Evolutionary conservation across 495 filamentous ascomycete genomes (phyloP), one percentile per base, ranked within the genome.

Genomic region (Aspergillus leporis): DNA sequence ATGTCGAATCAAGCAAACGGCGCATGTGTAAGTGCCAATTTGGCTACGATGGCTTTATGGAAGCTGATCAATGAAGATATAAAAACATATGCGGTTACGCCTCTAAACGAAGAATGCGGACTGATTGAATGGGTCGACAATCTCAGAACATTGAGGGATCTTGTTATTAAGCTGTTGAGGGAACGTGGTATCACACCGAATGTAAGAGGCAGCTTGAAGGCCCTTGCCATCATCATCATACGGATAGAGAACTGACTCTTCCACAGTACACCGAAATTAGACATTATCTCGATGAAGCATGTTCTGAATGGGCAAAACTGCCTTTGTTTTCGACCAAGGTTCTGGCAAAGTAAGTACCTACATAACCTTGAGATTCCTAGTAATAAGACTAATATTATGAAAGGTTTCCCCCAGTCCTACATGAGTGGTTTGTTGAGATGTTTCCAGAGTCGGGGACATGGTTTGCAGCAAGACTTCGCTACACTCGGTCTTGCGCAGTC

Each of bases 81-180:
- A 72, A 92, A 92, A 71, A 98, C 94, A 4, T 98, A 99, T 66
- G 90, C 89, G 18, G 94, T 99, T 31, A 97, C 93, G 4, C 94
- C 94, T 12, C 75, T 99, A 47, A 98, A 97, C 67, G 94, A 99
- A 72, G 94, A 98, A 73, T 98, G 94, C 65, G 94, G 94, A 58
- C 85, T 96, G 51, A 96, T 99, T 62, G 92, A 99, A 75, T 99
- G 94, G 94, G 91, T 99, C n/a, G 92, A 97, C 62, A 92, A 93
- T 30, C 85, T 98, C 56, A 92, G 92, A 61, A 92, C 94, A 18
- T 79, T 98, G 55, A 90, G 94, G 53, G 94, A 99, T 61, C 96
- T 98, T 69, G 77, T 99, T 47, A 79, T 95, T 51, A 83, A 78
- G 53, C 78, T 88, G 51, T 91, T 97, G 66, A 86, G 85, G 60